Base-by-base conservation (phyloP, 2,329 filamentous ascomycete genomes). In the Akanthomyces muscarius region DNA sequence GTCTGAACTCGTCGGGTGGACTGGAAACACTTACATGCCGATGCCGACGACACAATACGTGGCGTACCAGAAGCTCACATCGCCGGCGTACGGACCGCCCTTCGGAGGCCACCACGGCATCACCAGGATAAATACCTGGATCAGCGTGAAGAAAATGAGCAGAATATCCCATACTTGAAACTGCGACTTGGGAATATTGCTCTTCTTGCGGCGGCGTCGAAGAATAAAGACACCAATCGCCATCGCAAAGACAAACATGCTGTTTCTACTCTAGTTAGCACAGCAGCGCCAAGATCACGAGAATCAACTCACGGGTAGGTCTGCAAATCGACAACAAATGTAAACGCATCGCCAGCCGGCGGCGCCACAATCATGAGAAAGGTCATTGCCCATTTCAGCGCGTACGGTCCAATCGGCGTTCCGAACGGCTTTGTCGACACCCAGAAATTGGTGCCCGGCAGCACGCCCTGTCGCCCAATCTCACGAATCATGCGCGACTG, bases 21-120 rank as follows among this genome's bases (percentile, higher is more conserved):
- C 28, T 3, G 14, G 23, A 5, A 21, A 45, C 16, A 83, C 84
- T 78, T 76, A 87, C 83, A 89, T 81, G 25, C 72, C 86, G 63
- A 91, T 81, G 0, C 88, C 87, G 0, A 85, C 82, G 0, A 86
- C 83, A 23, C 83, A 81, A 67, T 91, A 90, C 0, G 87, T 90
- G 1, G 81, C 88, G 66, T 91, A 92, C 84, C 86, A 91, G 73
- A 92, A 91, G 60, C 83, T 88, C 1, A 90, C 88, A 62, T 88
- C 84, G 0, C 87, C 88, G 0, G 82, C 84, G 41, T 82, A 81
- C 0, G 76, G 76, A 0, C 88, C 88, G 0, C 77, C 81, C 0
- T 78, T 77, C 0, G 89, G 89, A 2, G 88, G 89, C 66, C 86
- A 88, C 89, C 88, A 91, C 0, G 89, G 88, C 80, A 89, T 89